A percentile compares a stretch with the other conserved stretches of the same genome.
These are phyloP conservation scores for Kwoniella dejecticola DNA, from an alignment of 768 basidiomycete genomes.

Conservation along the genomic window DNA sequence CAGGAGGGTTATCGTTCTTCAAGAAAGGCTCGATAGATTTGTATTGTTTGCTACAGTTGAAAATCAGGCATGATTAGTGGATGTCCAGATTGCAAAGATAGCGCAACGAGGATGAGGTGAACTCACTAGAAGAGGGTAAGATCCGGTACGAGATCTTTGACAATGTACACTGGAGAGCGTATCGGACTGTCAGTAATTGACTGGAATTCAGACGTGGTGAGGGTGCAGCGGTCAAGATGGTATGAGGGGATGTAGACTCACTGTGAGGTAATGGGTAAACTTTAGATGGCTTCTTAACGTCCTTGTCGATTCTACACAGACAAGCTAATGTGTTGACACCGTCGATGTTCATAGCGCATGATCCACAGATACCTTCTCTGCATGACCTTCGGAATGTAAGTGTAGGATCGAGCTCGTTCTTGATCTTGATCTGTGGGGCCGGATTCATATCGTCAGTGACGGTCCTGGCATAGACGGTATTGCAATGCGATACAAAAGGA, in stretches of 20 bases:
- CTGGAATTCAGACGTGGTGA: neutral
- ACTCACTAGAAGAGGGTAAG: constrained; percentile 55
- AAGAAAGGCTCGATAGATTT: constrained; percentile 98
- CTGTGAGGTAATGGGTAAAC: constrained; percentile 98
- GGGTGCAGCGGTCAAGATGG: neutral
- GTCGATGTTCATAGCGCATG: constrained; percentile 98
- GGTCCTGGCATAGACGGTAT: too few species aligned
- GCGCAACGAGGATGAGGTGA: constrained; percentile 59
- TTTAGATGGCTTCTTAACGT: constrained; percentile 71
- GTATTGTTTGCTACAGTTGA: constrained; percentile 94
- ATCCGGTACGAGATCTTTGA: constrained; percentile 91
- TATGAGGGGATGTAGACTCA: constrained; percentile 57
- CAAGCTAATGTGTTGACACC: constrained; percentile 95
- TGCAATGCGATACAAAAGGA: too few species aligned
- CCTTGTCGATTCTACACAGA: constrained; percentile 88
- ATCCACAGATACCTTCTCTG: constrained; percentile 79
- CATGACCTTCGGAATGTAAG: constrained; percentile 77
- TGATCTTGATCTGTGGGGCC: constrained; percentile 83
- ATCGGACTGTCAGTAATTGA: constrained; percentile 11
- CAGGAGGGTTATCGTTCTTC: constrained; percentile 88
- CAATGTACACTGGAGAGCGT: constrained; percentile 77
- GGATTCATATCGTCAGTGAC: too few species aligned
- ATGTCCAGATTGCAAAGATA: neutral
- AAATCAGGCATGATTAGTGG: constrained; percentile 47
- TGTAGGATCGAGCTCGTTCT: constrained; percentile 96